Evolutionary conservation across 257 asterid species (phyloP).

Genomic region (Parsonsia alboflavescens): DNA sequence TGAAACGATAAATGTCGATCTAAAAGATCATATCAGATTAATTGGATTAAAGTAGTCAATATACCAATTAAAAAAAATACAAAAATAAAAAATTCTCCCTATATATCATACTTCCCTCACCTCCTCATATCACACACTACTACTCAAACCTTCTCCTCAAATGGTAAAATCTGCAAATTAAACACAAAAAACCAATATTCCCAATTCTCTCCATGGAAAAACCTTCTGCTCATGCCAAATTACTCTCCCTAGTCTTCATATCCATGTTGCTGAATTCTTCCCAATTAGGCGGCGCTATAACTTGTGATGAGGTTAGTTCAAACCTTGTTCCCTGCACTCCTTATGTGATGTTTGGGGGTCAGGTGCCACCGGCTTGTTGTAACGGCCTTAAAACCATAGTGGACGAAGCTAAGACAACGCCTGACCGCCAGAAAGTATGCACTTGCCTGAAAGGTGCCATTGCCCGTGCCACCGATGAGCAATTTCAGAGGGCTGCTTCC

Average conservation of each 20-base stretch:
- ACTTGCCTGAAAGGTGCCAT: not conserved
- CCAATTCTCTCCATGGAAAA: not conserved
- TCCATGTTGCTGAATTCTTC: not conserved
- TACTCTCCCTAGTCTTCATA: not conserved
- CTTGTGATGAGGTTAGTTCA: not conserved
- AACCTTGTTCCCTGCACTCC: not conserved
- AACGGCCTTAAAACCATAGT: not conserved
- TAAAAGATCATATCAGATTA: too few species aligned
- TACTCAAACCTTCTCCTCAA: not conserved
- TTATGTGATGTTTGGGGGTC: not conserved
- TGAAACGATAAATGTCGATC: too few species aligned
- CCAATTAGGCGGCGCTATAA: not conserved
- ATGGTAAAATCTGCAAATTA: not conserved
- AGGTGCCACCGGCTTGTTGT: not conserved
- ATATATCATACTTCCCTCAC: too few species aligned
- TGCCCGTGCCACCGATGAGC: not conserved
- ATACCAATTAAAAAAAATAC: too few species aligned
- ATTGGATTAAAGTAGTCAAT: too few species aligned
- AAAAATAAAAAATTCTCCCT: too few species aligned
- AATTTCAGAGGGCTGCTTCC: not conserved
- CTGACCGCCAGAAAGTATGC: not conserved
- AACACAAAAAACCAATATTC: too few species aligned
- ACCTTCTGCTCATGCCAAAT: not conserved
- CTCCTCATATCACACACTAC: not conserved
- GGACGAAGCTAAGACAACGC: not conserved